phyloP scores from a whole-genome alignment of 83 land plant species.

The Picea engelmannii region DNA sequence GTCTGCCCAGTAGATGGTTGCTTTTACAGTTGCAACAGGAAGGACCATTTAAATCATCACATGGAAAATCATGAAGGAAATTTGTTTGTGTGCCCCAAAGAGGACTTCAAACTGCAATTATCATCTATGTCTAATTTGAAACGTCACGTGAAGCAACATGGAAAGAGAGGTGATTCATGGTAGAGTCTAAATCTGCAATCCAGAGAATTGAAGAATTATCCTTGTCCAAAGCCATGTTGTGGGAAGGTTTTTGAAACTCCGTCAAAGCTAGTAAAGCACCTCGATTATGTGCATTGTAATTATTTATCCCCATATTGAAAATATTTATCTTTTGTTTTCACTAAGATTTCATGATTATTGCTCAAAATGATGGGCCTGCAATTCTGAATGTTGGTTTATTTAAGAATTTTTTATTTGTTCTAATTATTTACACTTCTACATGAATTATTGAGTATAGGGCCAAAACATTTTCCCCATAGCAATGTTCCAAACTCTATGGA shows the following conservation, averaged over 20 bases:
- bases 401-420: too few species aligned
- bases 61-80: constrained; percentile 63
- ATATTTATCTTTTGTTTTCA: too few species aligned
- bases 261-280: constrained; percentile 56
- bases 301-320: too few species aligned
- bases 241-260: constrained; percentile 60
- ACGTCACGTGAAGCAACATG: constrained; percentile 53
- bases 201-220: constrained; percentile 19
- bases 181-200: background rate
- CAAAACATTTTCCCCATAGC: too few species aligned
- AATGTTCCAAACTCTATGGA: too few species aligned
- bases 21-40: constrained; percentile 45
- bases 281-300: too few species aligned
- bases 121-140: constrained; percentile 50
- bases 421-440: too few species aligned
- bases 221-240: constrained; percentile 61
- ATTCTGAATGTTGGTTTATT: too few species aligned
- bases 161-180: constrained; percentile 22
- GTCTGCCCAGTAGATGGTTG: constrained; percentile 55
- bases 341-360: too few species aligned
- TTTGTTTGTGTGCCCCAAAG: constrained; percentile 45
- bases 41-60: constrained; percentile 72
- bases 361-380: too few species aligned
- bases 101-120: constrained; percentile 48
- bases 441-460: too few species aligned